Conservation (phyloP, 2,329 filamentous ascomycete species). For the Sporothrix variecibatus region DNA sequence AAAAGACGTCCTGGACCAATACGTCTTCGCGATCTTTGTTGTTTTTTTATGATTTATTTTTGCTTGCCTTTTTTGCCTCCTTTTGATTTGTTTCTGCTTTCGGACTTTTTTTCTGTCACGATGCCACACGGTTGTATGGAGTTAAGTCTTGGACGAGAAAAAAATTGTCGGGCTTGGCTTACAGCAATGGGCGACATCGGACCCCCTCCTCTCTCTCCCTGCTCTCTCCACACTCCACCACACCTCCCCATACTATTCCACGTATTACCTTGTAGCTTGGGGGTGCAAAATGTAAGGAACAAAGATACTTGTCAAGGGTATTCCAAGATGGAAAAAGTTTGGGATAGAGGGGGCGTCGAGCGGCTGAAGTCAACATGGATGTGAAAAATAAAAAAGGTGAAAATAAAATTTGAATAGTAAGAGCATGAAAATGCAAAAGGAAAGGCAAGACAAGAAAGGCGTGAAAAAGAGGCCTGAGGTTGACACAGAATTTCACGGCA, state of each 20-base stretch:
- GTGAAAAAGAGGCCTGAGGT: not conserved
- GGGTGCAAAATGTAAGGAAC: not conserved
- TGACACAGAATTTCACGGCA: not conserved
- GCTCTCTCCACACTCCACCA: constrained; percentile 8
- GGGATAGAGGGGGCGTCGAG: not conserved
- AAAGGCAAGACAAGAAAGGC: not conserved
- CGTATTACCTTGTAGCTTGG: not conserved
- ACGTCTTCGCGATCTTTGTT: not conserved
- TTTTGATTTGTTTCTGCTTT: not conserved
- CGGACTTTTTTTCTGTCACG: constrained; percentile 2
- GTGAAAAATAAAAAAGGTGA: not conserved
- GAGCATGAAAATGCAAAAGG: not conserved
- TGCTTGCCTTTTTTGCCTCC: not conserved
- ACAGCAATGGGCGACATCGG: constrained; percentile 19
- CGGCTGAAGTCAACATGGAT: not conserved
- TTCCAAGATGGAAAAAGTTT: not conserved
- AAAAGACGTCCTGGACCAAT: not conserved
- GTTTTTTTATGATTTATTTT: not conserved
- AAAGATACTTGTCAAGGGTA: not conserved
- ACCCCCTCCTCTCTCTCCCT: not conserved
- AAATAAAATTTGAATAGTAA: not conserved
- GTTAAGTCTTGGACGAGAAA: not conserved
- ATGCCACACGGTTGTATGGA: constrained; percentile 7
- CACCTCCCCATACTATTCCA: not conserved
- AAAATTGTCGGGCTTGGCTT: not conserved